Evolutionary conservation across 78 protist genomes (phyloP), one percentile per base, ranked within the genome.

Genomic region (Mantamonas sphyraenae): DNA sequence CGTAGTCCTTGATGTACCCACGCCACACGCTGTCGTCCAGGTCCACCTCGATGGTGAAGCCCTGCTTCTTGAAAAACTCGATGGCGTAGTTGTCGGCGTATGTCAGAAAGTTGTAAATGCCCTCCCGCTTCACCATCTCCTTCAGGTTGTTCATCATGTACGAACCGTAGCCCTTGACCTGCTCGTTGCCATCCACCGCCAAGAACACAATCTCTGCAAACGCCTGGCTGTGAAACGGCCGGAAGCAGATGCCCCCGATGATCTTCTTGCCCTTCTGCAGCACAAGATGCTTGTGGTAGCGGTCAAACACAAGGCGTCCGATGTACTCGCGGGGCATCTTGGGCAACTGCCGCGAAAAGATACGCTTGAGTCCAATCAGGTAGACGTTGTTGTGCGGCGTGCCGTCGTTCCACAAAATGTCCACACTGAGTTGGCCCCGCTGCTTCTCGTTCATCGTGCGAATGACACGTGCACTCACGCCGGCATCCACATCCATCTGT

Each of bases 1-100:
- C 95, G 68, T 94, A 94, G 65, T 91, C 95, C 77, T 94, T 92
- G 70, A 94, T 87, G 70, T 64, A 77, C 0, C 93, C 91, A 16
- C 79, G 73, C 82, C 82, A 86, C 28, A 64, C 71, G 35, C 68
- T 74, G 20, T 34, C 50, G 17, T 47, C 50, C 69, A 93, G 45
- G 0, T 90, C 71, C 20, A 93, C 66, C 42, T 82, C 76, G 50
- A 59, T 80, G 8, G 81, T 76, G 56, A 93, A 93, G 22, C 95
- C 95, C 63, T 89, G 95, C 59, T 91, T 91, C 45, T 82, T 73
- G 59, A 94, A 94, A 51, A 87, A 94, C 22, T 94, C 98, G 45
- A 90, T 80, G 2, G 98, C 98, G 39, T 62, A 77, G 66, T 94
- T 87, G 80, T 94, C 98, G 7, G 98, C 98, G 65, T 85, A 94